Evolutionary conservation across 2,329 filamentous ascomycete genomes (phyloP).

Genomic region (Hirsutella minnesotensis): DNA sequence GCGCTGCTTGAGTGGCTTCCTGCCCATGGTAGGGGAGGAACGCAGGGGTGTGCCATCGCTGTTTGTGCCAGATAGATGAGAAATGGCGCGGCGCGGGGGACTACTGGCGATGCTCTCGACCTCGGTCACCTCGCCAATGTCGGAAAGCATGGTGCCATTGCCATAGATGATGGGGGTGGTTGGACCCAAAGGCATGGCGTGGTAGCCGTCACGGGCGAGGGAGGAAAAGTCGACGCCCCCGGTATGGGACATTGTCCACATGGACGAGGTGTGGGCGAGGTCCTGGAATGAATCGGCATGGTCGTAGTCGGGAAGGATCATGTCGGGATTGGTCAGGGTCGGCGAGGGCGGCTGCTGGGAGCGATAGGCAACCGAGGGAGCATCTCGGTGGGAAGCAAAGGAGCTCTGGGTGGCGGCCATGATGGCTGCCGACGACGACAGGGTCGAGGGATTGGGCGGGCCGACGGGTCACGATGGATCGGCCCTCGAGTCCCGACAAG

Average conservation of each 20-base stretch:
- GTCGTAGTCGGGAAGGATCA: slow-evolving; percentile 76
- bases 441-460: not conserved
- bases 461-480: not conserved
- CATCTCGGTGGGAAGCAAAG: slow-evolving; percentile 13
- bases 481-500: not conserved
- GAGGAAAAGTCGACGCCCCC: slow-evolving; percentile 28
- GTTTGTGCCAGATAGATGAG: slow-evolving; percentile 21
- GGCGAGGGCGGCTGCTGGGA: slow-evolving; percentile 59
- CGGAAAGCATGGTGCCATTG: slow-evolving; percentile 57
- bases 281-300: slow-evolving; percentile 41
- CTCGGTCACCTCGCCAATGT: slow-evolving; percentile 48
- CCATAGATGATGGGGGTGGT: slow-evolving; percentile 57
- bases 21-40: slow-evolving; percentile 34
- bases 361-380: slow-evolving; percentile 24
- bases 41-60: slow-evolving; percentile 21
- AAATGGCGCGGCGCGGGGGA: slow-evolving; percentile 24
- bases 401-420: slow-evolving; percentile 21
- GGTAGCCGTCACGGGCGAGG: slow-evolving; percentile 25
- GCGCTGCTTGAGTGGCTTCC: slow-evolving; percentile 30
- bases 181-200: slow-evolving; percentile 34
- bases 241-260: slow-evolving; percentile 35
- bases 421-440: not conserved
- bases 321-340: slow-evolving; percentile 84
- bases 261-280: slow-evolving; percentile 33
- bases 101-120: slow-evolving; percentile 37